These are phyloP conservation scores for Wallacemonas sp. DNA, from an alignment of 208 protist species.

Conservation along the genomic window DNA sequence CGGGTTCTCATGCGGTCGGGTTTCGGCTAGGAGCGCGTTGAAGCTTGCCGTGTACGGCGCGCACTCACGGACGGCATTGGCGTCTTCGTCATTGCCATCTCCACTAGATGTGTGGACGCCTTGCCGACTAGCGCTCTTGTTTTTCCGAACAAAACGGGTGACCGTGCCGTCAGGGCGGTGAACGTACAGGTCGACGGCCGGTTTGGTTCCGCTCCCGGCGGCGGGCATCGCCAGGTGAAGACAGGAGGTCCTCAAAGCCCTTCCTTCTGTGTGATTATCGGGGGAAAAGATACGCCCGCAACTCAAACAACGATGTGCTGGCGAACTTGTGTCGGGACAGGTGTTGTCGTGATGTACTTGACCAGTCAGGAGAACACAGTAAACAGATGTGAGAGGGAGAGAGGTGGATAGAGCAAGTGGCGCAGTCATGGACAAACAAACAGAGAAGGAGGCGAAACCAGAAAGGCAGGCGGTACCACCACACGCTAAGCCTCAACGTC, in stretches of 20 bases:
- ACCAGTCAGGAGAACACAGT: too few species aligned
- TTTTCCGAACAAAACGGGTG: conserved; percentile 51
- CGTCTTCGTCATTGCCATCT: conserved; percentile 63
- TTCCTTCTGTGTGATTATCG: too few species aligned
- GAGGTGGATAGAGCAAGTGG: too few species aligned
- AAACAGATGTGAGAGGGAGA: too few species aligned
- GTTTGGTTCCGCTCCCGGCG: conserved; percentile 18
- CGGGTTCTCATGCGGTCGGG: conserved; percentile 46
- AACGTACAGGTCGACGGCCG: conserved; percentile 60
- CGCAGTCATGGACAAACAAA: background rate
- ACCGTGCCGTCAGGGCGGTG: conserved; percentile 60
- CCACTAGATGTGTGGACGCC: background rate
- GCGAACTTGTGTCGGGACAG: too few species aligned
- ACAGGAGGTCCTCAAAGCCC: too few species aligned
- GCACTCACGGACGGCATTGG: conserved; percentile 62
- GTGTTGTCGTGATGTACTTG: too few species aligned
- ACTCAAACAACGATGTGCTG: too few species aligned
- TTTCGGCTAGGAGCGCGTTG: conserved; percentile 70
- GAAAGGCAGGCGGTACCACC: background rate
- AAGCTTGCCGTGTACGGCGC: conserved; percentile 89
- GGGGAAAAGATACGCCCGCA: too few species aligned
- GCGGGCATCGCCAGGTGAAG: background rate
- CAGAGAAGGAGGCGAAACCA: background rate
- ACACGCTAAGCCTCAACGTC: too few species aligned
- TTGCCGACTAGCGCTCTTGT: background rate